phyloP scores from a whole-genome alignment of 2,329 filamentous ascomycete species.

The Curvularia sp. region DNA sequence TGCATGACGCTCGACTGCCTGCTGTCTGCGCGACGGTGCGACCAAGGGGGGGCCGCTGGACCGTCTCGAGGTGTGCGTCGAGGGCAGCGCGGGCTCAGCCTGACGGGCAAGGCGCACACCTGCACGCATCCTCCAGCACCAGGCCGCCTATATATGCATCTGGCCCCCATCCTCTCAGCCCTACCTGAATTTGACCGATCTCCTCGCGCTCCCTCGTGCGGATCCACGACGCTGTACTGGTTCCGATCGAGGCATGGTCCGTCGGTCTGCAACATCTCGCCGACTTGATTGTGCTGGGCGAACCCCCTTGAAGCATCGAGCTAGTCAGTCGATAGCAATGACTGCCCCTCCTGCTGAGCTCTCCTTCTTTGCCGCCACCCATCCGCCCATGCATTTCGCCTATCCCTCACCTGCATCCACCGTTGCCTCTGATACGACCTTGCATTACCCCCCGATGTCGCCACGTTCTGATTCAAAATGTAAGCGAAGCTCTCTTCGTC shows the following conservation, averaged over 20 bases:
- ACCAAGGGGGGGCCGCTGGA: conserved; percentile 7
- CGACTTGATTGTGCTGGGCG: conserved; percentile 5
- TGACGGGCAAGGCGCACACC: conserved; percentile 7
- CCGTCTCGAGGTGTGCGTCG: conserved; percentile 16
- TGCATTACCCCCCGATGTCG: conserved; percentile 34
- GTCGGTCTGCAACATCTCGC: conserved; percentile 8
- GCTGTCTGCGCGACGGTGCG: conserved; percentile 12
- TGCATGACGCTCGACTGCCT: conserved; percentile 28
- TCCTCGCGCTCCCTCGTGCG: background rate
- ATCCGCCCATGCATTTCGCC: conserved; percentile 26
- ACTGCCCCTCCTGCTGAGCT: conserved; percentile 32
- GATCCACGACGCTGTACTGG: background rate
- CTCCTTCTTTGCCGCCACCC: conserved; percentile 34
- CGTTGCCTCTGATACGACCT: conserved; percentile 28
- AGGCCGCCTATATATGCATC: conserved; percentile 23
- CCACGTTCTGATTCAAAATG: conserved; percentile 30
- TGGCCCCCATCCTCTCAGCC: conserved; percentile 30
- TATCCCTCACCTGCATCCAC: conserved; percentile 36
- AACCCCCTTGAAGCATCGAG: conserved; percentile 12
- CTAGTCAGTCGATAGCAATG: conserved; percentile 26
- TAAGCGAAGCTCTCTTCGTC: conserved; percentile 28
- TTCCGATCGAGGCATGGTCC: conserved; percentile 20
- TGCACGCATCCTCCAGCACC: background rate
- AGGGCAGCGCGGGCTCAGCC: conserved; percentile 16
- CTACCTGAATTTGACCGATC: conserved; percentile 27